Evolutionary conservation across 2,329 filamentous ascomycete genomes (phyloP), one percentile per base, ranked within the genome.

Genomic region (Tolypocladium sp.): DNA sequence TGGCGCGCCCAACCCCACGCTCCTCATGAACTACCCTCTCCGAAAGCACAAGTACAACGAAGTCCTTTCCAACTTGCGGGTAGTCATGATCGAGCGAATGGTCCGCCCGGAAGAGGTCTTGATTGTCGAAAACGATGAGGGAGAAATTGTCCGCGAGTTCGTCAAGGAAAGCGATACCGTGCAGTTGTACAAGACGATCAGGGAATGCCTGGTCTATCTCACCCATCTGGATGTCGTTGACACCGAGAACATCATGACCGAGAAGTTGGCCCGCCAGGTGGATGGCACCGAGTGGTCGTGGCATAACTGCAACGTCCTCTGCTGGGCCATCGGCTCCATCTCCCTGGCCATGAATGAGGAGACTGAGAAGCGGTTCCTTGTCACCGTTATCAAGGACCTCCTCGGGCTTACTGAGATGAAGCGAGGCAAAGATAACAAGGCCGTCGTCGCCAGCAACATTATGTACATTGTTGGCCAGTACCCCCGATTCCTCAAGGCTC

Each of bases 381-480:
- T 99, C 56, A 99, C 94, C 0, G 95, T 99, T 58, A 99, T 99
- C 68, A 99, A 99, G 78, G 94, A 99, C 69, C 85, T 99, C 9
- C 85, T 99, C 35, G 95, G 94, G 1, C 80, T 99, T 59, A 99
- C 94, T 0, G 94, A 99, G 74, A 97, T 97, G 92, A 99, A 99
- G 80, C 90, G 95, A 58, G 94, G 94, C 63, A 99, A 99, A 70
- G 94, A 99, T 79, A 99, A 99, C 83, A 99, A 99, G 74, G 94
- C 94, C 15, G 94, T 99, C 12, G 94, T 99, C 46, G 94, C 94
- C 63, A 96, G 91, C 77, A 99, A 99, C 77, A 99, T 99, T 70
- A 99, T 99, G 94, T 99, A 99, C 74, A 99, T 99, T 77, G 94
- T 99, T 62, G 94, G 94, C 60, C 94, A 99, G 72, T 99, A 99